Base-by-base conservation (phyloP, 2,329 filamentous ascomycete genomes). In the Aspergillus texensis region DNA sequence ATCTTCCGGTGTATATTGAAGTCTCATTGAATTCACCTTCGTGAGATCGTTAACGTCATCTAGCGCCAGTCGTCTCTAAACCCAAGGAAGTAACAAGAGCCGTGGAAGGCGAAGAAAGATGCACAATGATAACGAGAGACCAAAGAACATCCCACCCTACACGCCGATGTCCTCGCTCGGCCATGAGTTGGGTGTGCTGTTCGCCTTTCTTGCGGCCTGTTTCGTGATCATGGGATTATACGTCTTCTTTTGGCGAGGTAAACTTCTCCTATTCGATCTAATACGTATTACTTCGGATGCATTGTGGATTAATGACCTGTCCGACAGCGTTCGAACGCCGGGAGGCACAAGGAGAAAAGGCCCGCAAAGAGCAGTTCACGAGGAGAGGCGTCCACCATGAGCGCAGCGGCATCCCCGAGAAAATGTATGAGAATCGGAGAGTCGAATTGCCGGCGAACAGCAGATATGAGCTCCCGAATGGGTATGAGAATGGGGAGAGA, bases 161-260 rank as follows among this genome's bases (percentile, higher is more conserved):
- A 73, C 72, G 5, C 69, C 72, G n/a, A 71, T 72, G 58, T 64
- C 69, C 50, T 74, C 75, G 6, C 68, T 79, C 12, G 68, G 64
- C 24, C 73, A 73, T 36, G 79, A 80, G 67, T 67, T 80, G 24
- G 77, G 77, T 30, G 72, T 79, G 34, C 74, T 79, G 67, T 78
- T 79, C 63, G 78, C 71, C 21, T 80, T 80, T 59, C 67, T 79
- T 1, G 69, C 59, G 26, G 71, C 74, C 5, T 76, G 70, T 56
- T 55, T 76, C 41, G 62, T 77, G 11, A 76, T 73, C 6, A 75
- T 79, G 63, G 73, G 52, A 0, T 61, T 74, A 3, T 80, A 80
- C 56, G 70, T 72, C 28, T 57, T 74, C 45, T 61, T 78, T 53
- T 80, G 78, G 78, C 68, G 72, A 36, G 65, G 76, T 79, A 63